Evolutionary conservation across 2,329 filamentous ascomycete genomes (phyloP), one percentile per base, ranked within the genome.

Genomic region (Aspergillus sp.): DNA sequence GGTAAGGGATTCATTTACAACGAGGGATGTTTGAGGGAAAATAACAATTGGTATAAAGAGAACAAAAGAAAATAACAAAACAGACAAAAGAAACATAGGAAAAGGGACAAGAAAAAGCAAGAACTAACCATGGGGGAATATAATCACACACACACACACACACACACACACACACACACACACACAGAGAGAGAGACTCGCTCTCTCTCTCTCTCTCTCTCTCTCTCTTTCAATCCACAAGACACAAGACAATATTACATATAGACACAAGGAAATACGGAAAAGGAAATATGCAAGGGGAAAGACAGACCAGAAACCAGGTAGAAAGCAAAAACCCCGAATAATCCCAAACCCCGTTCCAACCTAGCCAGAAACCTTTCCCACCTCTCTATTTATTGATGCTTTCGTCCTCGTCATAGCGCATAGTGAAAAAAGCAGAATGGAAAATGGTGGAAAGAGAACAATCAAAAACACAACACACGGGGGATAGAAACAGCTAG

Each of bases 331-430:
- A 18, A 57, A 51, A 62, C 31, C 45, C 63, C 63, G 57, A 54
- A 55, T 63, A 29, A 42, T 62, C 59, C 64, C 61, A 52, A 61
- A 61, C 55, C 65, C 66, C 58, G 52, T 54, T 29, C 59, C 55
- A 59, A 62, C 64, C 65, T 57, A 68, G 63, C 63, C 64, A 59
- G 61, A 55, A 64, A 63, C 57, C 65, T 55, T 66, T 67, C 63
- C 63, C 57, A 63, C 60, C 66, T 69, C 63, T 66, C 60, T 63
- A 61, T 64, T 57, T 57, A 61, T 62, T 60, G 61, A 52, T 69
- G 64, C 63, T 47, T 68, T 69, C 65, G 61, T 68, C 62, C 63
- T 64, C 59, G 63, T 67, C 66, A 60, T 69, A 56, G 63, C 53
- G 50, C 62, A 64, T 60, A 64, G 63, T 59, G 63, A 49, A 47